Conservation (phyloP, 805 yeast genomes). For the Kurtzmaniella cleridarum region DNA sequence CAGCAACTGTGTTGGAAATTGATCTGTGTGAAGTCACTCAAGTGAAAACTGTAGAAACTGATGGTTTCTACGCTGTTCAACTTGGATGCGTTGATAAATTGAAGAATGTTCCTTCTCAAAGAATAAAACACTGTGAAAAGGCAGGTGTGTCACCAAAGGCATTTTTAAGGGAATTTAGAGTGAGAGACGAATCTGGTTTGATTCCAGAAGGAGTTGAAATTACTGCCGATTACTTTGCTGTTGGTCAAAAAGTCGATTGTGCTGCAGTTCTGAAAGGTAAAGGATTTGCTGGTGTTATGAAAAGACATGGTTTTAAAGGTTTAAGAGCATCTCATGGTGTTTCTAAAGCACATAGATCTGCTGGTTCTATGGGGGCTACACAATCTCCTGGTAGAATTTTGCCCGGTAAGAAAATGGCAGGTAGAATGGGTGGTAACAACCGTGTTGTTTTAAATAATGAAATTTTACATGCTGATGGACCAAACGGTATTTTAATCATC, state of each 20-base stretch:
- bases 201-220: slow-evolving; percentile 74
- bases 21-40: slow-evolving; percentile 82
- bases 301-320: slow-evolving; percentile 86
- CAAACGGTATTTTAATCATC: slow-evolving; percentile 72
- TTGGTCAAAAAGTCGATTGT: slow-evolving; percentile 81
- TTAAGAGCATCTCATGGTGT: slow-evolving; percentile 94
- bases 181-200: slow-evolving; percentile 59
- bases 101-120: slow-evolving; percentile 49
- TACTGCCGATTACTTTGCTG: slow-evolving; percentile 75
- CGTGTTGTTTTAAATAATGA: slow-evolving; percentile 72
- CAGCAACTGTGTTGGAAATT: slow-evolving; percentile 85
- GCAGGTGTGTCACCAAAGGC: slow-evolving; percentile 84
- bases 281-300: slow-evolving; percentile 98
- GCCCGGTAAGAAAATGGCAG: slow-evolving; percentile 98
- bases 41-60: slow-evolving; percentile 61
- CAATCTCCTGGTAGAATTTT: slow-evolving; percentile 94
- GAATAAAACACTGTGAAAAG: slow-evolving; percentile 71
- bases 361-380: slow-evolving; percentile 95
- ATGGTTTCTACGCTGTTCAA: slow-evolving; percentile 83
- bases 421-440: slow-evolving; percentile 81
- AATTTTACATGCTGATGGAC: slow-evolving; percentile 76
- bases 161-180: slow-evolving; percentile 71
- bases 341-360: slow-evolving; percentile 86
- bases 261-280: slow-evolving; percentile 83
- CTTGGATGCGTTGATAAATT: slow-evolving; percentile 76